These are phyloP conservation scores for Yamadazyma sp. DNA, from an alignment of 1,139 yeast species.

Conservation along the genomic window DNA sequence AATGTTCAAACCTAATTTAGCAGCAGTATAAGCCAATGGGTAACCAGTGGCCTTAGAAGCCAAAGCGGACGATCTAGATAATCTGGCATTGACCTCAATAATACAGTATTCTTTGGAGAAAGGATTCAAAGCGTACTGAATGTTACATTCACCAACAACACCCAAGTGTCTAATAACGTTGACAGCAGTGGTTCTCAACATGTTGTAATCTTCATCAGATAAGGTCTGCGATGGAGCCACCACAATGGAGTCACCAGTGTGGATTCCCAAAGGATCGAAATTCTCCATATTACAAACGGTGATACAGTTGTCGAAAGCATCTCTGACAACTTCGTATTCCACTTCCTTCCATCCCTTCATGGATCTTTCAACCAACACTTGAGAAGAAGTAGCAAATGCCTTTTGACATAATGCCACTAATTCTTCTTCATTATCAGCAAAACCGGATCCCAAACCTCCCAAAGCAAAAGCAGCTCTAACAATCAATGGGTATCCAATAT, in stretches of 20 bases:
- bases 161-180: slow-evolving; percentile 97
- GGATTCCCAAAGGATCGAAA: slow-evolving; percentile 97
- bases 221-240: slow-evolving; percentile 98
- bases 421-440: slow-evolving; percentile 88
- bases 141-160: slow-evolving; percentile 99
- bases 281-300: slow-evolving; percentile 99
- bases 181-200: slow-evolving; percentile 97
- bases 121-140: slow-evolving; percentile 96
- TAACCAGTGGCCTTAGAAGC: slow-evolving; percentile 99
- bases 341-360: slow-evolving; percentile 99
- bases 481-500: slow-evolving; percentile 92
- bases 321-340: slow-evolving; percentile 98
- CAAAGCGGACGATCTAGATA: slow-evolving; percentile 95
- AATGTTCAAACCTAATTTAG: slow-evolving; percentile 91
- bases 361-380: slow-evolving; percentile 90
- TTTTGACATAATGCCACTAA: slow-evolving; percentile 80
- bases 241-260: slow-evolving; percentile 98
- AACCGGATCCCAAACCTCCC: slow-evolving; percentile 98
- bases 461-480: slow-evolving; percentile 97
- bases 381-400: slow-evolving; percentile 96
- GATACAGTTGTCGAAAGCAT: slow-evolving; percentile 95
- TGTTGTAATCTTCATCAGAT: slow-evolving; percentile 95
- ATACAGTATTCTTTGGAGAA: slow-evolving; percentile 93
- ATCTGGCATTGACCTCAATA: slow-evolving; percentile 96
- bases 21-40: slow-evolving; percentile 97